These are phyloP conservation scores for Sarcodon sp. DNA, from an alignment of 768 basidiomycete genomes.

Conservation along the genomic window DNA sequence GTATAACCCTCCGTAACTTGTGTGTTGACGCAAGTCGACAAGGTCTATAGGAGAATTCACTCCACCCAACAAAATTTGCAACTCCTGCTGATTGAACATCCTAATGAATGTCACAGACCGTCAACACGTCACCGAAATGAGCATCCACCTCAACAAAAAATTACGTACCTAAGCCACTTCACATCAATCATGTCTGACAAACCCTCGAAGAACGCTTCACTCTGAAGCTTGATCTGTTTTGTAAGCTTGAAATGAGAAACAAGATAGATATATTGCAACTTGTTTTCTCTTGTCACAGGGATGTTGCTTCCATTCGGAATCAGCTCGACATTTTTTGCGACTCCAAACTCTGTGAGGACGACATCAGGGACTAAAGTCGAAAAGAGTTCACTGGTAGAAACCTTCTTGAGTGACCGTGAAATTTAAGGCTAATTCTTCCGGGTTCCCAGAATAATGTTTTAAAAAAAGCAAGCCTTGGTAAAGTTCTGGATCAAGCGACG, in stretches of 20 bases:
- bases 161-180: constrained; percentile 67
- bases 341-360: constrained; percentile 57
- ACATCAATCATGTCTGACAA: constrained; percentile 86
- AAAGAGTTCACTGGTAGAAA: constrained; percentile 17
- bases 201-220: constrained; percentile 83
- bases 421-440: constrained; percentile 81
- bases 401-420: constrained; percentile 85
- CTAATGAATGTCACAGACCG: constrained; percentile 19
- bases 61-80: constrained; percentile 85
- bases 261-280: constrained; percentile 81
- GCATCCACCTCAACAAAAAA: neutral
- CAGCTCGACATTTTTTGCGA: constrained; percentile 63
- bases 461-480: constrained; percentile 89
- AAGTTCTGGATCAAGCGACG: constrained; percentile 82
- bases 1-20: constrained; percentile 75
- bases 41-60: constrained; percentile 78
- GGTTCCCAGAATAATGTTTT: constrained; percentile 80
- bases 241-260: constrained; percentile 83
- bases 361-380: constrained; percentile 1
- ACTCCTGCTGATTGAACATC: constrained; percentile 96
- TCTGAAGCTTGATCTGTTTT: constrained; percentile 78
- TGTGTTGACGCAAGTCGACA: constrained; percentile 65
- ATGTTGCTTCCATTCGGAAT: constrained; percentile 73
- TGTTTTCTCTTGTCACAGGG: constrained; percentile 79
- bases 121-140: neutral